phyloP scores from a whole-genome alignment of 257 asterid species.

The Cordia subcordata region DNA sequence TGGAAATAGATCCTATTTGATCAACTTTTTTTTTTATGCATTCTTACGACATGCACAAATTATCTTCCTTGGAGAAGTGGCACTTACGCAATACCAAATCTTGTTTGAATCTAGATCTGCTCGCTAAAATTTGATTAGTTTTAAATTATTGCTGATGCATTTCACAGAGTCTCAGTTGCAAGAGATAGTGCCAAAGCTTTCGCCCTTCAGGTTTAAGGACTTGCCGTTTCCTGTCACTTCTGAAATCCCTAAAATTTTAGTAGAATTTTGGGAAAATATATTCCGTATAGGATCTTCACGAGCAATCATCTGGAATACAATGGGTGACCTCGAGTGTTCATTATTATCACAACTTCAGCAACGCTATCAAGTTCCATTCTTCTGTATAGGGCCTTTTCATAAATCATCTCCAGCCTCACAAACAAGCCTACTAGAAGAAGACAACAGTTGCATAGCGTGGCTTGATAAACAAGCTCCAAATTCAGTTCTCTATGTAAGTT shows the following conservation, averaged over 20 bases:
- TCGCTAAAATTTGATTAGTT: too few relatives aligned
- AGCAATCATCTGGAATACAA: slow-evolving; percentile 44
- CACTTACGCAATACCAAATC: too few relatives aligned
- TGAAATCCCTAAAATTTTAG: slow-evolving; percentile 2
- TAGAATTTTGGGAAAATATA: too few relatives aligned
- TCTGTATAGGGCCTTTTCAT: slow-evolving; percentile 45
- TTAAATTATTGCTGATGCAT: too few relatives aligned
- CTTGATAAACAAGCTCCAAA: slow-evolving; percentile 31
- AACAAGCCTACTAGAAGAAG: slow-evolving; percentile 36
- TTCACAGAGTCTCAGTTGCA: slow-evolving; percentile 24
- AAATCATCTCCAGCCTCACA: slow-evolving; percentile 29
- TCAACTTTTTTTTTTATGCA: too few relatives aligned
- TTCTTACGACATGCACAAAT: too few relatives aligned
- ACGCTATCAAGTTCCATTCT: slow-evolving; percentile 26
- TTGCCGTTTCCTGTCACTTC: slow-evolving; percentile 19
- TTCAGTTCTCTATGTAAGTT: slow-evolving; percentile 43
- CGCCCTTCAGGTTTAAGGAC: slow-evolving; percentile 36
- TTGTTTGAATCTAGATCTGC: too few relatives aligned
- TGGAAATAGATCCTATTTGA: too few relatives aligned
- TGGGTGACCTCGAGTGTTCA: slow-evolving; percentile 10
- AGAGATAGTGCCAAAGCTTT: slow-evolving; percentile 9
- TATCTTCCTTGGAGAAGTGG: too few relatives aligned
- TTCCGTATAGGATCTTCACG: slow-evolving; percentile 13
- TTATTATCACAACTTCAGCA: slow-evolving; percentile 19
- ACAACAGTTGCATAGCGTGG: slow-evolving; percentile 36